Conservation (phyloP, 352 stramenopile genomes). For the Phytophthora melonis region DNA sequence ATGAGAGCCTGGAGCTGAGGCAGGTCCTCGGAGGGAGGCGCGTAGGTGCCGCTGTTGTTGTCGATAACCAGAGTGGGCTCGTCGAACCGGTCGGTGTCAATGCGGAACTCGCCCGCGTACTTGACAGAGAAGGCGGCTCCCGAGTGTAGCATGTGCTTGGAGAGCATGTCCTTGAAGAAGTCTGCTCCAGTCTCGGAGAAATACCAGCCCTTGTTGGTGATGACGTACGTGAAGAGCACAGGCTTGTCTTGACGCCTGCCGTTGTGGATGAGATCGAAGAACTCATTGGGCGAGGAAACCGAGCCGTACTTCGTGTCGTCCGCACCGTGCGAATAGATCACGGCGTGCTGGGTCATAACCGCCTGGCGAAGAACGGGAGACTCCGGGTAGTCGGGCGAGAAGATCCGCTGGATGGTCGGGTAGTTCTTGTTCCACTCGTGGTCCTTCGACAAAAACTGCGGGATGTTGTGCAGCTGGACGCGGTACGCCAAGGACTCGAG, state of each 20-base stretch:
- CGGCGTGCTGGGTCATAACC: slow-evolving; percentile 35
- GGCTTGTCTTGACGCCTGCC: slow-evolving; percentile 36
- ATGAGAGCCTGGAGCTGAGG: slow-evolving; percentile 37
- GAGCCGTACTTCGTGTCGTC: slow-evolving; percentile 33
- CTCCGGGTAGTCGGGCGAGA: slow-evolving; percentile 41
- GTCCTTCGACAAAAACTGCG: slow-evolving; percentile 31
- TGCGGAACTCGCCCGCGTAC: slow-evolving; percentile 43
- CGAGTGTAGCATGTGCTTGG: slow-evolving; percentile 47
- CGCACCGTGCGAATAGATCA: slow-evolving; percentile 37
- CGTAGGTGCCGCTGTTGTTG: slow-evolving; percentile 51
- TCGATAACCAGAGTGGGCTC: slow-evolving; percentile 40
- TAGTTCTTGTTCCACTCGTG: slow-evolving; percentile 51
- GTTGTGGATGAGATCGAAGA: slow-evolving; percentile 44
- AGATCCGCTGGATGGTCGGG: slow-evolving; percentile 40
- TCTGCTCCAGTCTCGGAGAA: slow-evolving; percentile 42
- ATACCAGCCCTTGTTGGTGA: slow-evolving; percentile 41
- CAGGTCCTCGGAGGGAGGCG: slow-evolving; percentile 31
- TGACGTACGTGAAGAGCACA: slow-evolving; percentile 42
- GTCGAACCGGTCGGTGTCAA: slow-evolving; percentile 17
- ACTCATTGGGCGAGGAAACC: slow-evolving; percentile 25
- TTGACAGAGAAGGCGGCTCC: slow-evolving; percentile 36
- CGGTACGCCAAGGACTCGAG: slow-evolving; percentile 41
- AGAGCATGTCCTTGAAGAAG: slow-evolving; percentile 51
- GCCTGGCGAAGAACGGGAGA: slow-evolving; percentile 39
- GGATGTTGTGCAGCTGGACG: slow-evolving; percentile 44